Conservation (phyloP, 768 basidiomycete genomes). For the Leccinum boreale region DNA sequence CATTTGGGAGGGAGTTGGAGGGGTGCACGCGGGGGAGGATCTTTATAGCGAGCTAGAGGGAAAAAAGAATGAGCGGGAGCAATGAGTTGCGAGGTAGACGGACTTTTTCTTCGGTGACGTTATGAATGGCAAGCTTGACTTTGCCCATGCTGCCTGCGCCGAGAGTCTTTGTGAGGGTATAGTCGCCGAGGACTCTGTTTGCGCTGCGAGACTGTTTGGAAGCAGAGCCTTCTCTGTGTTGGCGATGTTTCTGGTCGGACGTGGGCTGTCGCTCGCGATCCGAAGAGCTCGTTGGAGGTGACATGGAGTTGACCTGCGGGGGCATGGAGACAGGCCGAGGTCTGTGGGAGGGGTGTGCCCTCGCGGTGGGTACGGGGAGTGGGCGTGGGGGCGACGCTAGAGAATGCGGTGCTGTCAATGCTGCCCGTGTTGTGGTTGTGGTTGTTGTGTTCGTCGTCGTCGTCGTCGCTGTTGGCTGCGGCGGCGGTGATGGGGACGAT, state of each 20-base stretch:
- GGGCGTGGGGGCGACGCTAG: conserved; percentile 33
- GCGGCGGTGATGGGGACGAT: not conserved
- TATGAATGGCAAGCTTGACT: conserved; percentile 93
- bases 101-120: conserved; percentile 89
- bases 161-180: conserved; percentile 93
- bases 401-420: not conserved
- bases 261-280: conserved; percentile 31
- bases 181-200: conserved; percentile 80
- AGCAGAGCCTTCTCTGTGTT: conserved; percentile 31
- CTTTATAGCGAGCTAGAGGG: conserved; percentile 88
- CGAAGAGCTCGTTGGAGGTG: conserved; percentile 30
- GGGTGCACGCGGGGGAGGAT: conserved; percentile 88
- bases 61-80: conserved; percentile 8
- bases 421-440: conserved; percentile 4
- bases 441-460: not conserved
- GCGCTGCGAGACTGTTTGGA: conserved; percentile 34
- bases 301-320: conserved; percentile 49
- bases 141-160: conserved; percentile 99
- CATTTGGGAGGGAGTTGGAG: conserved; percentile 47
- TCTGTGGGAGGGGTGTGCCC: conserved; percentile 29
- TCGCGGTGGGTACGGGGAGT: conserved; percentile 22
- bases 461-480: not conserved
- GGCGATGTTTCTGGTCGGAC: conserved; percentile 28
- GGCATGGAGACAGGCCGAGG: conserved; percentile 76
- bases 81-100: conserved; percentile 22